A percentile compares a stretch with the other conserved stretches of the same genome.
phyloP scores from a whole-genome alignment of 106 monocot genomes.

The Dioscorea zingiberensis region DNA sequence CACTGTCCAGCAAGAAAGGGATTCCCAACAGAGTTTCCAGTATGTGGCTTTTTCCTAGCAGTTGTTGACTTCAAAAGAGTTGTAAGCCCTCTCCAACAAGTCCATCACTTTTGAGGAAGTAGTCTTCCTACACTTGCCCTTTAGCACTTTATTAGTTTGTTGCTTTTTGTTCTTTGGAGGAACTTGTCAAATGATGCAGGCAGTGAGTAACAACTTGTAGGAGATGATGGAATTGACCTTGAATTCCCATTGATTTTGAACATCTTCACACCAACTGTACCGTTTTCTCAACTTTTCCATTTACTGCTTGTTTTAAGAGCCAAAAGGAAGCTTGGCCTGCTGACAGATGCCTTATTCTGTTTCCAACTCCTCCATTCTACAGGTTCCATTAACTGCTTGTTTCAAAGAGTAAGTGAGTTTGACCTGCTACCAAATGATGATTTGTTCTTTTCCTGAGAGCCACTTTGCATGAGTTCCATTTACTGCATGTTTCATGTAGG shows the following conservation, averaged over 20 bases:
- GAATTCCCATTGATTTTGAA: conserved; percentile 24
- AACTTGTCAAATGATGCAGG: conserved; percentile 68
- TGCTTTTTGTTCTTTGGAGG: conserved; percentile 40
- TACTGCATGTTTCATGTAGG: too few relatives aligned
- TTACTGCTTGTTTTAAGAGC: conserved; percentile 19
- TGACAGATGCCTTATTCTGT: conserved; percentile 18
- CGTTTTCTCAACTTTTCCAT: conserved; percentile 29
- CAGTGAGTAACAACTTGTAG: conserved; percentile 60
- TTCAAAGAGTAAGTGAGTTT: too few relatives aligned
- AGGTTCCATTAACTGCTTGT: conserved; percentile 7
- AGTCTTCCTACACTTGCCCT: conserved; percentile 24
- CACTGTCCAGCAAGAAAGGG: conserved; percentile 18
- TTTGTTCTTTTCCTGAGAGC: too few relatives aligned
- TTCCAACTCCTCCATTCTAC: conserved; percentile 6
- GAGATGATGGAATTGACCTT: conserved; percentile 36
- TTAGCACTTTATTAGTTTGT: conserved; percentile 32
- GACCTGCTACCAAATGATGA: too few relatives aligned
- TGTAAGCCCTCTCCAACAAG: conserved; percentile 53
- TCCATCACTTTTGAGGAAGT: conserved; percentile 33
- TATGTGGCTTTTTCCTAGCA: conserved; percentile 35
- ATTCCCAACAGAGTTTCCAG: conserved; percentile 24
- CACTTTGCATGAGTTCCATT: too few relatives aligned
- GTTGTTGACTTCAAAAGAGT: conserved; percentile 48
- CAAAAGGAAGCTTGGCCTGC: conserved; percentile 29
- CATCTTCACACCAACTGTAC: conserved; percentile 8